phyloP scores from a whole-genome alignment of 768 basidiomycete genomes.

The Termitomyces titanicus region DNA sequence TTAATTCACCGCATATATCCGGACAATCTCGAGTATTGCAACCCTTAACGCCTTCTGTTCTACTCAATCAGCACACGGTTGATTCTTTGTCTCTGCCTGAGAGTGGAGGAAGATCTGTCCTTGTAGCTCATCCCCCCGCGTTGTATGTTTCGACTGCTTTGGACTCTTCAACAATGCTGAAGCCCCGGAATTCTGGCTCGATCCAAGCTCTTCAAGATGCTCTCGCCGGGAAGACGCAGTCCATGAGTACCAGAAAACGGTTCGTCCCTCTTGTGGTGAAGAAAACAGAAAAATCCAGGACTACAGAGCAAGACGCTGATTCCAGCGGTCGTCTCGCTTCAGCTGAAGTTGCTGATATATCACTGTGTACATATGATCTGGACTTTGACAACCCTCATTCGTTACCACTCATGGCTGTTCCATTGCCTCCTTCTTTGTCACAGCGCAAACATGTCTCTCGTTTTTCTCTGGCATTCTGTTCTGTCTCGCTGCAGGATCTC shows the following conservation, averaged over 20 bases:
- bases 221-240: not conserved
- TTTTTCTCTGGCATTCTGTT: conserved; percentile 53
- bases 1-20: not conserved
- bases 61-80: not conserved
- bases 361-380: conserved; percentile 19
- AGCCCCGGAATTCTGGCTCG: not conserved
- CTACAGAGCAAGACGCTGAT: not conserved
- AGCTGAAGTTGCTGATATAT: not conserved
- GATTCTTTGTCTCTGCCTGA: not conserved
- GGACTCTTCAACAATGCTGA: not conserved
- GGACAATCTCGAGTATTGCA: not conserved
- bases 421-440: conserved; percentile 54
- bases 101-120: not conserved
- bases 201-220: not conserved
- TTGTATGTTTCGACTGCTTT: not conserved
- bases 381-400: conserved; percentile 28
- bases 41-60: not conserved
- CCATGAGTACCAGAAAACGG: conserved; percentile 15
- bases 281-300: not conserved
- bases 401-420: conserved; percentile 35
- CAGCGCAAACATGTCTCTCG: conserved; percentile 51
- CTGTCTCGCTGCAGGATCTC: conserved; percentile 42
- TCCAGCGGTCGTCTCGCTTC: no score
- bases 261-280: conserved; percentile 28
- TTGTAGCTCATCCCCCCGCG: not conserved